Evolutionary conservation across 345 rosid genomes (phyloP).

Genomic region (Gossypium anomalum): DNA sequence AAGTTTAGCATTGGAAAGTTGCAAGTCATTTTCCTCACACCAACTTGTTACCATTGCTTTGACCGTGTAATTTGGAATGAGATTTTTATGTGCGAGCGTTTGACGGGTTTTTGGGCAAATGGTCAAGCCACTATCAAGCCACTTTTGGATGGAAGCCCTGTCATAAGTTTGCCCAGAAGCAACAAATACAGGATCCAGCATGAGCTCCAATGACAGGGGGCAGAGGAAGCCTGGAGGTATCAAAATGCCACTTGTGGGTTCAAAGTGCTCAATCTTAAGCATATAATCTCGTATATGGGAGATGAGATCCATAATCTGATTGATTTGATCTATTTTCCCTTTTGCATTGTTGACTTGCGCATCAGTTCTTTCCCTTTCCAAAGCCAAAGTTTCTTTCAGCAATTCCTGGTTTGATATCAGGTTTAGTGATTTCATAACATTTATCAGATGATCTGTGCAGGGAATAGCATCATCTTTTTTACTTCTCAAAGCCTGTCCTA

Average conservation of each 20-base stretch:
- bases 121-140: constrained; percentile 75
- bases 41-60: constrained; percentile 86
- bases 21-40: constrained; percentile 64
- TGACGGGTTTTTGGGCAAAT: constrained; percentile 84
- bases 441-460: constrained; percentile 40
- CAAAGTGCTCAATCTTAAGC: constrained; percentile 53
- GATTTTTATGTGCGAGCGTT: constrained; percentile 61
- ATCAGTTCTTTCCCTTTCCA: constrained; percentile 65
- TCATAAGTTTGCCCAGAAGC: constrained; percentile 97
- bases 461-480: constrained; percentile 44
- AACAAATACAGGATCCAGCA: constrained; percentile 88
- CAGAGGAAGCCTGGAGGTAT: constrained; percentile 80
- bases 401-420: constrained; percentile 65
- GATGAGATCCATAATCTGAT: constrained; percentile 50
- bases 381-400: constrained; percentile 72
- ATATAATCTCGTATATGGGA: constrained; percentile 60
- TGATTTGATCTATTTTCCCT: constrained; percentile 36
- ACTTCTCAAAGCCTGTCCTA: constrained; percentile 47
- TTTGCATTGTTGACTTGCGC: constrained; percentile 33
- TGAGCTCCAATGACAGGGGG: constrained; percentile 87
- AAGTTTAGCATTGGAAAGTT: constrained; percentile 29
- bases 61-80: constrained; percentile 88
- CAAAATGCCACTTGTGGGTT: constrained; percentile 51
- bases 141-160: constrained; percentile 78
- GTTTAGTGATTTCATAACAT: constrained; percentile 51